phyloP scores from a whole-genome alignment of 2,329 filamentous ascomycete genomes.

The Peltaster fructicola region DNA sequence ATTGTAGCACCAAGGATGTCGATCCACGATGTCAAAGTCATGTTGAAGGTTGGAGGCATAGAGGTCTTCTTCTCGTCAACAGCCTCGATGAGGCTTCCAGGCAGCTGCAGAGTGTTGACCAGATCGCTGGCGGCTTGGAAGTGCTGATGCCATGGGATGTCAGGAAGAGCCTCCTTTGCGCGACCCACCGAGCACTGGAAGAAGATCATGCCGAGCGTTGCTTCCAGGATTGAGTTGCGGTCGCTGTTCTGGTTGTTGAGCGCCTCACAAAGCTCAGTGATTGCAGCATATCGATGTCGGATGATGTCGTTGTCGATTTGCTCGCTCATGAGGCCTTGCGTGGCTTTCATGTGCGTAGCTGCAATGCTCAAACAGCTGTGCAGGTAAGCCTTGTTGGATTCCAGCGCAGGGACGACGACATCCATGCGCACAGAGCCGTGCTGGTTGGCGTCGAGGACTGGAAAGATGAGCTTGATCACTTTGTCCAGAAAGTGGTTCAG shows the following conservation, averaged over 20 bases:
- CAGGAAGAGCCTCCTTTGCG: constrained; percentile 65
- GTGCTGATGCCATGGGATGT: constrained; percentile 94
- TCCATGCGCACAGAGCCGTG: constrained; percentile 65
- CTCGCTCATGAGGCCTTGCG: constrained; percentile 45
- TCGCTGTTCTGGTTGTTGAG: constrained; percentile 62
- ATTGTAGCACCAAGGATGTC: constrained; percentile 93
- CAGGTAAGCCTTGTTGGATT: constrained; percentile 81
- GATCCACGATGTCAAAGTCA: constrained; percentile 88
- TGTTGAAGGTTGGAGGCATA: constrained; percentile 63
- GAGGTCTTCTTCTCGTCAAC: no score
- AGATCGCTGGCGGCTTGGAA: constrained; percentile 80
- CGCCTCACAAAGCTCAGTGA: constrained; percentile 68
- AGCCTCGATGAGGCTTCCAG: constrained; percentile 41
- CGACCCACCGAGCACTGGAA: constrained; percentile 86
- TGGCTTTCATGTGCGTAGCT: constrained; percentile 78
- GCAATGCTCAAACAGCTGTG: constrained; percentile 92
- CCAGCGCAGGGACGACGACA: constrained; percentile 70
- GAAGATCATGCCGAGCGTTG: constrained; percentile 86
- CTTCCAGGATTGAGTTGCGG: constrained; percentile 78
- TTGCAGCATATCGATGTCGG: constrained; percentile 75
- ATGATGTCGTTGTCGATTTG: constrained; percentile 82
- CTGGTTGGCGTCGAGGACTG: constrained; percentile 78
- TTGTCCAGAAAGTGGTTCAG: constrained; percentile 82
- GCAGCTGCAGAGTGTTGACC: constrained; percentile 69
- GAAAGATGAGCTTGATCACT: constrained; percentile 78